Percentiles rank a stretch among this genome's conserved stretches.
Evolutionary conservation across 2,329 filamentous ascomycete species (phyloP).

Genomic region (Diplodia sapinea): DNA sequence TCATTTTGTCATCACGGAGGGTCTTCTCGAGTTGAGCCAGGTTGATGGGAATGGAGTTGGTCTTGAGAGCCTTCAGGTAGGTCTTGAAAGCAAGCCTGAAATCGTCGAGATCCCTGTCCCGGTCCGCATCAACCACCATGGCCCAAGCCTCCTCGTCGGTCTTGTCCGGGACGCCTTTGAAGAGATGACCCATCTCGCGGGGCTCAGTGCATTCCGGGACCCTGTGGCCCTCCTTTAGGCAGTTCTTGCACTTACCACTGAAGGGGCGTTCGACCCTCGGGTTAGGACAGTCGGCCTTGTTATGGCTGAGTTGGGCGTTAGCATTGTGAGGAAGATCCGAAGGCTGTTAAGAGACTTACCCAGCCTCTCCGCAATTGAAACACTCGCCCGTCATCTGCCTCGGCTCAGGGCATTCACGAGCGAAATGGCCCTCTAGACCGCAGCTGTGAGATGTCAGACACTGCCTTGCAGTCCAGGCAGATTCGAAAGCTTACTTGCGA

Average conservation of each 20-base stretch:
- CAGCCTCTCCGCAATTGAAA: conserved; percentile 65
- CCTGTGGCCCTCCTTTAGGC: conserved; percentile 55
- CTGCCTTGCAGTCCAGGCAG: neutral
- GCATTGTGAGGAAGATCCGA: conserved; percentile 32
- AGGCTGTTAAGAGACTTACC: conserved; percentile 43
- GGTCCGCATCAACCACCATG: conserved; percentile 55
- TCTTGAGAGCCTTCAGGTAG: conserved; percentile 52
- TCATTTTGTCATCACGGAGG: conserved; percentile 55
- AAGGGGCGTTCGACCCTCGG: conserved; percentile 58
- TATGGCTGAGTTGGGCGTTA: conserved; percentile 55
- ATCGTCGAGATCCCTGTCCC: conserved; percentile 56
- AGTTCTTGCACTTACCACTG: conserved; percentile 64
- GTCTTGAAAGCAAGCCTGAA: conserved; percentile 59
- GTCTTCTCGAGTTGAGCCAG: conserved; percentile 57
- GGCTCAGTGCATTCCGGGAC: conserved; percentile 55
- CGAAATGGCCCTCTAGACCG: conserved; percentile 52
- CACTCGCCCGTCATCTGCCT: conserved; percentile 56
- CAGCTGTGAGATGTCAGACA: conserved; percentile 49
- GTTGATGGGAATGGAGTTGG: conserved; percentile 43
- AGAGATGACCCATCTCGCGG: conserved; percentile 40
- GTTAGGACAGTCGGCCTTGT: conserved; percentile 67
- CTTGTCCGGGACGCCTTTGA: conserved; percentile 53
- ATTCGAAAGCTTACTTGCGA: conserved; percentile 25
- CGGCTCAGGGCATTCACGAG: conserved; percentile 55
- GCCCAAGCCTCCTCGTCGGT: conserved; percentile 58